These are phyloP conservation scores for Dendrobium officinale DNA, from an alignment of 106 monocot species.

Conservation along the genomic window DNA sequence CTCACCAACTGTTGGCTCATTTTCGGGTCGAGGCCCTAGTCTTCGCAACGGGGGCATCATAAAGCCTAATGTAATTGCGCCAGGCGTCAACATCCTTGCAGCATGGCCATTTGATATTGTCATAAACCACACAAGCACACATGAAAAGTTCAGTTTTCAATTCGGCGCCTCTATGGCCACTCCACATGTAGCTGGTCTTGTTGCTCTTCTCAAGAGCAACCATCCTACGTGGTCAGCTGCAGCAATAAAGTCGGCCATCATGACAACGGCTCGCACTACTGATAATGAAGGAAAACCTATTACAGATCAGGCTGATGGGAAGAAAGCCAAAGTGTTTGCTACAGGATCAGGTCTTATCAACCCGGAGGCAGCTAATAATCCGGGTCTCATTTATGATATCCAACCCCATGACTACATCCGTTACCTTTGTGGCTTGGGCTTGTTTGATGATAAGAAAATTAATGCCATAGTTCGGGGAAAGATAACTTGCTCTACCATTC, in stretches of 20 bases:
- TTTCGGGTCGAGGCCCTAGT: slow-evolving; percentile 33
- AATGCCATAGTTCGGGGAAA: neutral
- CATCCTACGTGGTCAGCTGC: slow-evolving; percentile 28
- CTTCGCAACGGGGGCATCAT: slow-evolving; percentile 15
- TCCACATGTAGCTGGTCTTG: slow-evolving; percentile 47
- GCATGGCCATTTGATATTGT: slow-evolving; percentile 28
- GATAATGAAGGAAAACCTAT: slow-evolving; percentile 14
- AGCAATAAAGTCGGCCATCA: slow-evolving; percentile 26
- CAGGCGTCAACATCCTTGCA: slow-evolving; percentile 33
- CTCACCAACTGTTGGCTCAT: slow-evolving; percentile 13
- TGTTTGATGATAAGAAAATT: slow-evolving; percentile 3
- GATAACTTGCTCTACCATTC: neutral
- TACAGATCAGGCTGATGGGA: slow-evolving; percentile 2
- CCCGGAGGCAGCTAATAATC: slow-evolving; percentile 15
- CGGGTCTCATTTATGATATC: slow-evolving; percentile 28
- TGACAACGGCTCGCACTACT: slow-evolving; percentile 9
- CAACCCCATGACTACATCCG: slow-evolving; percentile 15
- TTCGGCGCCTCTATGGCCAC: slow-evolving; percentile 44
- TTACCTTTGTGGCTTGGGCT: slow-evolving; percentile 15
- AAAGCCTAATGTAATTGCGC: slow-evolving; percentile 34
- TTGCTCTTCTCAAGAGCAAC: slow-evolving; percentile 15
- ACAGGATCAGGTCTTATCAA: slow-evolving; percentile 24
- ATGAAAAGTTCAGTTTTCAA: slow-evolving; percentile 11
- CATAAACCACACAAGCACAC: neutral
- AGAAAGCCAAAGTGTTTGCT: neutral